A percentile compares a stretch with the other conserved stretches of the same genome.
Evolutionary conservation across 192 early-diverging fungal genomes (phyloP).

Genomic region (Polychytrium aggregatum): DNA sequence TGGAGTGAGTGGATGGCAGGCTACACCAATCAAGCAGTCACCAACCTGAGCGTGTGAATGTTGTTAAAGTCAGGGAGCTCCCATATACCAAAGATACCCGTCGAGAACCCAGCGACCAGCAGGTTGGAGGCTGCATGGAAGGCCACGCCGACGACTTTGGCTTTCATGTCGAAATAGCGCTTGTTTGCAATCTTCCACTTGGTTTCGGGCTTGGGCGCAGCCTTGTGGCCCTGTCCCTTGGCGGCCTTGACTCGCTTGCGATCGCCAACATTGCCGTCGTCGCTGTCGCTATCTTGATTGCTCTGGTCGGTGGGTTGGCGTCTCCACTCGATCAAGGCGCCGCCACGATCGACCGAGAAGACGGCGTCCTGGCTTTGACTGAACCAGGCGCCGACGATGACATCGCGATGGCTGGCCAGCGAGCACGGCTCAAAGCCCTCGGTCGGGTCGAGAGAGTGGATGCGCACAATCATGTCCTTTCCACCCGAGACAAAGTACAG

Average conservation of each 20-base stretch:
- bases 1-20: not conserved
- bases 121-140: slow-evolving; percentile 64
- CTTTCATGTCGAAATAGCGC: slow-evolving; percentile 76
- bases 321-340: slow-evolving; percentile 82
- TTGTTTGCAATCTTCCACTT: slow-evolving; percentile 10
- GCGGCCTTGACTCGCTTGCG: slow-evolving; percentile 7
- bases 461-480: slow-evolving; percentile 72
- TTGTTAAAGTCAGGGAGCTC: slow-evolving; percentile 89
- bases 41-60: slow-evolving; percentile 85
- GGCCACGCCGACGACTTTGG: slow-evolving; percentile 65
- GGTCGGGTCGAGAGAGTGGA: slow-evolving; percentile 60
- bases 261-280: not conserved
- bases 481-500: slow-evolving; percentile 53
- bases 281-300: too few species aligned
- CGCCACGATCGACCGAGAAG: slow-evolving; percentile 83
- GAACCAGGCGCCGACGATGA: slow-evolving; percentile 78
- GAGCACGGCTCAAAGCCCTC: slow-evolving; percentile 63
- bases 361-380: slow-evolving; percentile 52
- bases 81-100: slow-evolving; percentile 97
- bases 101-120: slow-evolving; percentile 81
- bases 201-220: too few species aligned
- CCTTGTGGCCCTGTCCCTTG: slow-evolving; percentile 2
- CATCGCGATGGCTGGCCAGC: slow-evolving; percentile 74
- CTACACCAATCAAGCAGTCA: not conserved
- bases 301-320: slow-evolving; percentile 24